Conservation (phyloP, 2,329 filamentous ascomycete species). For the Cordyceps fumosorosea region DNA sequence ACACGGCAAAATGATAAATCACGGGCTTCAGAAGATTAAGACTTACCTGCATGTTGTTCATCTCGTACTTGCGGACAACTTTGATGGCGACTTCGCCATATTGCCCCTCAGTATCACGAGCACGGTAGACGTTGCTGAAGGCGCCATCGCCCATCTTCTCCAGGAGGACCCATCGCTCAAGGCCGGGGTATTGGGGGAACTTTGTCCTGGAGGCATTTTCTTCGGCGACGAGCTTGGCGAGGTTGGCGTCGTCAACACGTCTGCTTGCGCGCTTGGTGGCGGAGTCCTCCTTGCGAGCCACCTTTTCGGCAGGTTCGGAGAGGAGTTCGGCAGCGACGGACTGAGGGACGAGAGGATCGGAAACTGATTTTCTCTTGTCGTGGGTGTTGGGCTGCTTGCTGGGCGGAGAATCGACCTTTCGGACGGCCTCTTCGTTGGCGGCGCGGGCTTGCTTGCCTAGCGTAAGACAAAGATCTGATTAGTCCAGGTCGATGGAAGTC, state of each 20-base stretch:
- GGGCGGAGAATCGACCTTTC: conserved; percentile 45
- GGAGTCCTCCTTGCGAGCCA: conserved; percentile 22
- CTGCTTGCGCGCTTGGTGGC: conserved; percentile 24
- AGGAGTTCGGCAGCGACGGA: conserved; percentile 58
- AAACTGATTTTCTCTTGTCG: conserved; percentile 45
- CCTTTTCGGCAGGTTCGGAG: conserved; percentile 54
- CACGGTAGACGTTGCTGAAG: conserved; percentile 97
- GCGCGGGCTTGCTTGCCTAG: conserved; percentile 81
- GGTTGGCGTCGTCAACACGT: conserved; percentile 55
- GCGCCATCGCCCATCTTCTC: conserved; percentile 98
- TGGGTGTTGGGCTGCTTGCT: conserved; percentile 44
- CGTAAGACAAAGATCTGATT: conserved; percentile 6
- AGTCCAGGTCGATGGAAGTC: not conserved
- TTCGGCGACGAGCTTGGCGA: conserved; percentile 83
- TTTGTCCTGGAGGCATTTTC: conserved; percentile 82
- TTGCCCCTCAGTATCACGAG: conserved; percentile 65
- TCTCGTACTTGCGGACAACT: conserved; percentile 97
- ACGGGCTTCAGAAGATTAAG: conserved; percentile 8
- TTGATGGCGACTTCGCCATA: conserved; percentile 89
- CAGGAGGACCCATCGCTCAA: conserved; percentile 65
- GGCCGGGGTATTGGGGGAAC: conserved; percentile 57
- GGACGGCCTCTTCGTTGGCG: conserved; percentile 40
- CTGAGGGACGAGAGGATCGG: conserved; percentile 59
- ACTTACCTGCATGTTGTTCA: conserved; percentile 98
- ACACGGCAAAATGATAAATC: conserved; percentile 18